A percentile compares a stretch with the other conserved stretches of the same genome.
Conservation (phyloP, 2,329 filamentous ascomycete genomes). For the Fusarium musae region DNA sequence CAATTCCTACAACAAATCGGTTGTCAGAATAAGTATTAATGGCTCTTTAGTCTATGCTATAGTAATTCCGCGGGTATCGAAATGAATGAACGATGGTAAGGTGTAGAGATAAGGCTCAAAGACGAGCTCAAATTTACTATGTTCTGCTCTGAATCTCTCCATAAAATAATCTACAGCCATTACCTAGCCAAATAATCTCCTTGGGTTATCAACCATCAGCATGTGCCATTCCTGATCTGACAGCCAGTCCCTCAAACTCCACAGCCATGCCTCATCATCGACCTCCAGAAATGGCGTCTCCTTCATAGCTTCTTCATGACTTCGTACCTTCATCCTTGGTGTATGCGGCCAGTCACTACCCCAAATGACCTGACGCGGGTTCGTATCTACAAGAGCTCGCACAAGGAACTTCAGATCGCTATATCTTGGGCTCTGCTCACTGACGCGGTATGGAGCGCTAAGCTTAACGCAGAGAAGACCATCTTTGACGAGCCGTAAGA, state of each 20-base stretch:
- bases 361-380: constrained; percentile 49
- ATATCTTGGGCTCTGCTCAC: constrained; percentile 45
- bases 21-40: not conserved
- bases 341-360: constrained; percentile 55
- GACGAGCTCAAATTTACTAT: not conserved
- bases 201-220: constrained; percentile 32
- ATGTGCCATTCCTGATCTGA: constrained; percentile 41
- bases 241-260: constrained; percentile 36
- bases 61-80: not conserved
- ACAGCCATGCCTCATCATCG: constrained; percentile 41
- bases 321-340: constrained; percentile 51
- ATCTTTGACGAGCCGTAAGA: constrained; percentile 43
- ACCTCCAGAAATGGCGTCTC: constrained; percentile 45
- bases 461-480: constrained; percentile 52
- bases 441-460: constrained; percentile 52
- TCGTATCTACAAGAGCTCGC: constrained; percentile 46
- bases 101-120: not conserved
- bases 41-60: not conserved
- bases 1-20: too few relatives aligned
- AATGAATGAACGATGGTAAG: not conserved
- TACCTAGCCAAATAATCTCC: constrained; percentile 7
- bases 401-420: constrained; percentile 48
- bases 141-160: not conserved
- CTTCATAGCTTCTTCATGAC: constrained; percentile 47
- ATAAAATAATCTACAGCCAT: not conserved